phyloP scores from a whole-genome alignment of 257 asterid genomes.

The Ballota nigra region DNA sequence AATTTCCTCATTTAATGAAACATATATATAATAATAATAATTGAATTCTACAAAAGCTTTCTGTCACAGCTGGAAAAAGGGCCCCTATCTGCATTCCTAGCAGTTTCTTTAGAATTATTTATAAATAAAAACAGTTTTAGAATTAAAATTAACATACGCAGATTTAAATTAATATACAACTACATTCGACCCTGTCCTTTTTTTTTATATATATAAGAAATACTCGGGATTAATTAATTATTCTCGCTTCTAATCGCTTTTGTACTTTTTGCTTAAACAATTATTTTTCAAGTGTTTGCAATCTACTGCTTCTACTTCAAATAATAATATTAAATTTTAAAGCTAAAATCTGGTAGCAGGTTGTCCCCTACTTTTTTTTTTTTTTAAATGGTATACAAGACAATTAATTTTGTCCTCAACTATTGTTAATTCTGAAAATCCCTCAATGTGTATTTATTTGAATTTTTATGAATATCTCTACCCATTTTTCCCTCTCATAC shows the following conservation, averaged over 20 bases:
- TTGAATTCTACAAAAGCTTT: conserved; percentile 14
- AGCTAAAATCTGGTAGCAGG: not conserved
- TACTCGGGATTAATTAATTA: not conserved
- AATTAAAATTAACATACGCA: not conserved
- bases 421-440: not conserved
- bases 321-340: no score
- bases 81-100: conserved; percentile 25
- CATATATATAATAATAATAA: not conserved
- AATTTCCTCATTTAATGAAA: not conserved
- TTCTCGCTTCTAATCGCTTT: not conserved
- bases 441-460: no score
- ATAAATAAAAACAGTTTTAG: no score
- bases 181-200: not conserved
- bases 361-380: not conserved
- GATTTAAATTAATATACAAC: not conserved
- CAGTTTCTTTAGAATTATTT: conserved; percentile 24
- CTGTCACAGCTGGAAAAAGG: conserved; percentile 26
- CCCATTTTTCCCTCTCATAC: not conserved
- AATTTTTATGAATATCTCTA: no score
- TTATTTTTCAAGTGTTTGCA: no score
- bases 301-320: not conserved
- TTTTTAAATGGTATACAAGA: not conserved
- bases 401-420: not conserved
- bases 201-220: no score
- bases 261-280: not conserved